These are phyloP conservation scores for Inga leiocalycina DNA, from an alignment of 306 rosid genomes.

Conservation along the genomic window DNA sequence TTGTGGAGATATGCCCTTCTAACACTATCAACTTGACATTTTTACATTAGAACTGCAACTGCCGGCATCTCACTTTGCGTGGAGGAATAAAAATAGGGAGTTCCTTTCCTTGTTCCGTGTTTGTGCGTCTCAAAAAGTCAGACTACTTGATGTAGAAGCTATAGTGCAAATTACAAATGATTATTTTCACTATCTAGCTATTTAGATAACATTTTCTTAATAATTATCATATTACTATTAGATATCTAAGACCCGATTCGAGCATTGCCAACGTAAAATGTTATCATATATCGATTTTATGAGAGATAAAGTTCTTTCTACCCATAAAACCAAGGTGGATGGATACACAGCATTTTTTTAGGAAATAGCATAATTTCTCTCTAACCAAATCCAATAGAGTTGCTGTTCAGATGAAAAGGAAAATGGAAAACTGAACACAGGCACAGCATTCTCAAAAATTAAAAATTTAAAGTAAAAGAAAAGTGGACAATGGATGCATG, in stretches of 20 bases:
- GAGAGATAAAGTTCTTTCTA: background rate
- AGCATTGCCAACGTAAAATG: background rate
- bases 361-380: background rate
- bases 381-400: background rate
- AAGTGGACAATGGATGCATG: slow-evolving; percentile 15
- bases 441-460: slow-evolving; percentile 5
- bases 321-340: background rate
- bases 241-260: background rate
- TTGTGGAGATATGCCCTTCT: background rate
- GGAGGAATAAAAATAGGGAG: background rate
- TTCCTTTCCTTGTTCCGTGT: background rate
- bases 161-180: background rate
- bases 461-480: slow-evolving; percentile 2
- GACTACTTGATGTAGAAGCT: background rate
- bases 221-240: background rate
- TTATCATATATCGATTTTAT: background rate
- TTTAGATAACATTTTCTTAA: background rate
- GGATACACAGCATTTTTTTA: background rate
- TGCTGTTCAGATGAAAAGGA: background rate
- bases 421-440: background rate
- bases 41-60: background rate
- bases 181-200: no score
- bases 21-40: background rate
- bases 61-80: background rate
- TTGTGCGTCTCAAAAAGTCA: background rate